Conservation (phyloP, 2,329 filamentous ascomycete genomes). For the Colletotrichum lini region DNA sequence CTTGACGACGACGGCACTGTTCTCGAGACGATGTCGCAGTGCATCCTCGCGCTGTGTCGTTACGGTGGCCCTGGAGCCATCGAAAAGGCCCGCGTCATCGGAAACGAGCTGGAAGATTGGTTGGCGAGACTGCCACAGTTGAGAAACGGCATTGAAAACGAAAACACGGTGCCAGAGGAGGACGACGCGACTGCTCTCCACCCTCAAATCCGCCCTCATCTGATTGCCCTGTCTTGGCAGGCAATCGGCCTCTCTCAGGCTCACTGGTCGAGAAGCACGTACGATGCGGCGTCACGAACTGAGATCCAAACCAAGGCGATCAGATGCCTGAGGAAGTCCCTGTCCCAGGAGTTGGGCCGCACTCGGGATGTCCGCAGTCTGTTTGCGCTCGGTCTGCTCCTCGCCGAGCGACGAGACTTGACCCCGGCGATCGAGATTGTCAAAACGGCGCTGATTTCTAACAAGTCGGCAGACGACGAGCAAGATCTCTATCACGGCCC, state of each 20-base stretch:
- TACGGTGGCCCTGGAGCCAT: constrained; percentile 83
- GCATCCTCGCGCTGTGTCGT: constrained; percentile 84
- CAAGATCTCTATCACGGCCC: constrained; percentile 62
- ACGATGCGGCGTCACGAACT: constrained; percentile 78
- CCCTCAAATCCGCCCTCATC: constrained; percentile 67
- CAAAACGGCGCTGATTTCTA: constrained; percentile 79
- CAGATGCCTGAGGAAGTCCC: constrained; percentile 79
- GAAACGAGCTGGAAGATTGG: constrained; percentile 80
- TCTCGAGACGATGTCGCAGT: constrained; percentile 83
- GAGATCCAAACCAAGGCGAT: constrained; percentile 85
- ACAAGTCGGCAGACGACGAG: constrained; percentile 62
- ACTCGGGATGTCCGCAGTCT: constrained; percentile 81
- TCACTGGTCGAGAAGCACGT: constrained; percentile 88
- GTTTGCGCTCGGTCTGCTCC: constrained; percentile 86
- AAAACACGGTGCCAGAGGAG: constrained; percentile 48
- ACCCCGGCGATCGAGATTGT: constrained; percentile 85
- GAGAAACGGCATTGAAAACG: constrained; percentile 49
- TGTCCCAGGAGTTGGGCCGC: constrained; percentile 76
- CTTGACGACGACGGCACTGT: constrained; percentile 86
- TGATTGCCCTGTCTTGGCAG: constrained; percentile 82
- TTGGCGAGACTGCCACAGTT: constrained; percentile 71
- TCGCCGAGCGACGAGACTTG: constrained; percentile 89
- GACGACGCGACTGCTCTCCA: constrained; percentile 54
- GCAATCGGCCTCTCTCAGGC: constrained; percentile 89
- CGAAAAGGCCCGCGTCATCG: constrained; percentile 83